phyloP scores from a whole-genome alignment of 192 early-diverging fungal species.

The Chytriomyces confervae region DNA sequence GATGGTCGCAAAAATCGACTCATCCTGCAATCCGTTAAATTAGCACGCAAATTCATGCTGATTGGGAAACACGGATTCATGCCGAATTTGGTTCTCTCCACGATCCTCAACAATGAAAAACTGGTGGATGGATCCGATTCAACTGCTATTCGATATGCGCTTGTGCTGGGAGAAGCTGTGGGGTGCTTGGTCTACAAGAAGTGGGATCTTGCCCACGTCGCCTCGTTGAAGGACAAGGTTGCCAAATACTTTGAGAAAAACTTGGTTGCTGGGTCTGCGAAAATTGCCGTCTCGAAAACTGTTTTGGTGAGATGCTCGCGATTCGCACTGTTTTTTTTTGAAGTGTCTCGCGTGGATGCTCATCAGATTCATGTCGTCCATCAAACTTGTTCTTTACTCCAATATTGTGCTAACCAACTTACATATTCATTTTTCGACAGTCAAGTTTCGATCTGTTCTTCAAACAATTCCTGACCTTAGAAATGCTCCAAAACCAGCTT shows the following conservation, averaged over 20 bases:
- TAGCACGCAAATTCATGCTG: conserved; percentile 19
- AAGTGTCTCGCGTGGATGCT: neutral
- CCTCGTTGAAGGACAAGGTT: conserved; percentile 51
- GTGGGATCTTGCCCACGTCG: conserved; percentile 33
- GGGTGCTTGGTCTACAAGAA: conserved; percentile 11
- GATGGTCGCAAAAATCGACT: conserved; percentile 54
- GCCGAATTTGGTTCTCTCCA: conserved; percentile 14
- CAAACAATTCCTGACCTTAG: conserved; percentile 55
- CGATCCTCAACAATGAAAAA: conserved; percentile 5
- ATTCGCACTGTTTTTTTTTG: neutral
- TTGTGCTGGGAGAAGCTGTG: conserved; percentile 21
- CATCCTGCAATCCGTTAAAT: conserved; percentile 57
- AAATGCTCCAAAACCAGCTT: conserved; percentile 63
- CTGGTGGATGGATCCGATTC: conserved; percentile 28
- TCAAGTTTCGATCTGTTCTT: conserved; percentile 68
- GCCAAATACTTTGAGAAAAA: conserved; percentile 66
- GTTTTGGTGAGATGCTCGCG: conserved; percentile 48
- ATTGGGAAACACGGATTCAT: conserved; percentile 33
- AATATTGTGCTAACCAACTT: conserved; percentile 10
- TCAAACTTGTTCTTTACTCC: no score
- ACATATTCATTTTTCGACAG: conserved; percentile 32
- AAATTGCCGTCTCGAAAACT: conserved; percentile 51
- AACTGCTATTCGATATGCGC: neutral
- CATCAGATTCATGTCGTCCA: conserved; percentile 24
- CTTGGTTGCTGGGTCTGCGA: conserved; percentile 54